Evolutionary conservation across 495 filamentous ascomycete species (phyloP).

Genomic region (Penicilliopsis zonata): DNA sequence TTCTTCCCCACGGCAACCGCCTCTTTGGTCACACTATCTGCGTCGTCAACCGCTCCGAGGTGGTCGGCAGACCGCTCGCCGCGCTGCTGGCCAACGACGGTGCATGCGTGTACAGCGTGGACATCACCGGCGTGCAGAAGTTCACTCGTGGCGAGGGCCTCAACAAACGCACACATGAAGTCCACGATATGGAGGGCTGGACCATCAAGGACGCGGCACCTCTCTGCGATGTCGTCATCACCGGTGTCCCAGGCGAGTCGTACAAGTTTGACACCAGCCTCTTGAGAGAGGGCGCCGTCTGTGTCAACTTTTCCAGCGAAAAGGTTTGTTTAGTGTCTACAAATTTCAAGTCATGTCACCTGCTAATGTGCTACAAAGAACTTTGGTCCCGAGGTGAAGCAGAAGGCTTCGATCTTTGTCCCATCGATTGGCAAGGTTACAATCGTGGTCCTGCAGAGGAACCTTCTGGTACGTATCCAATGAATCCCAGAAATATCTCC

Average conservation of each 20-base stretch:
- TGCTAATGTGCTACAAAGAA: conserved; percentile 38
- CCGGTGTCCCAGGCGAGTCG: conserved; percentile 73
- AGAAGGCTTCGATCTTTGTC: conserved; percentile 93
- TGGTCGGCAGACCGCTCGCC: conserved; percentile 88
- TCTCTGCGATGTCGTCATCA: conserved; percentile 85
- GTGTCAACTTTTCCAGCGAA: conserved; percentile 94
- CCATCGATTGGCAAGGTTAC: conserved; percentile 97
- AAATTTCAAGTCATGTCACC: neutral
- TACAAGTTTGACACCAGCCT: conserved; percentile 82
- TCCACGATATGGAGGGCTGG: conserved; percentile 64
- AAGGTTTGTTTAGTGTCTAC: conserved; percentile 37
- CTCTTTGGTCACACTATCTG: conserved; percentile 86
- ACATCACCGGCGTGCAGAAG: conserved; percentile 82
- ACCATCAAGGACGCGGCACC: conserved; percentile 68
- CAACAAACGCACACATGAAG: conserved; percentile 69
- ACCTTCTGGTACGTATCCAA: conserved; percentile 60
- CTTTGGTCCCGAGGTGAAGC: conserved; percentile 77
- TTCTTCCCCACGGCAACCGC: conserved; percentile 85
- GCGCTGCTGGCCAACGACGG: conserved; percentile 94
- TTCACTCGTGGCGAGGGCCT: conserved; percentile 83
- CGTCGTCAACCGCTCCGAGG: conserved; percentile 89
- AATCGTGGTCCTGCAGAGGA: conserved; percentile 80
- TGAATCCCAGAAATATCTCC: neutral
- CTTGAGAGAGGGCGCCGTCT: conserved; percentile 79
- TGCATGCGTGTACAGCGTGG: conserved; percentile 87